Conservation (phyloP, 1,284 basidiomycete species). For the Ceratobasidium sp. region DNA sequence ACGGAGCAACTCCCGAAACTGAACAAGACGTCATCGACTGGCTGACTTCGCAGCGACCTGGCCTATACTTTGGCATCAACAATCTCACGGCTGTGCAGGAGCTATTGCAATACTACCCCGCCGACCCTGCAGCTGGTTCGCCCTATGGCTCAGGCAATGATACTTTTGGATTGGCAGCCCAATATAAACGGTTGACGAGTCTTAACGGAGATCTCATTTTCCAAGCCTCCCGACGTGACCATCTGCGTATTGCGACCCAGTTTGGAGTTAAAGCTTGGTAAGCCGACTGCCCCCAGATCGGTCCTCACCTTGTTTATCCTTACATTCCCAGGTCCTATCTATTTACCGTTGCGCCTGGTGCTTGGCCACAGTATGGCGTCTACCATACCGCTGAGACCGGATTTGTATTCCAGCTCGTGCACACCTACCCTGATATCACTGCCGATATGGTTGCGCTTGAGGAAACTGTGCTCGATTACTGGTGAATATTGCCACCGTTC, state of each 20-base stretch:
- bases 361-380: neutral
- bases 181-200: conserved; percentile 15
- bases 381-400: conserved; percentile 15
- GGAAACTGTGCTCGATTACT: conserved; percentile 4
- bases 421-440: neutral
- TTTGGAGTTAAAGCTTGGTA: conserved; percentile 26
- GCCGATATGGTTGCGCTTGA: neutral
- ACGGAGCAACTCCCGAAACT: conserved; percentile 6
- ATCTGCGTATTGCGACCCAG: conserved; percentile 9
- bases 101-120: conserved; percentile 9
- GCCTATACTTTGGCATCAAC: neutral
- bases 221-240: conserved; percentile 17
- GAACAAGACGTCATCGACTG: neutral
- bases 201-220: conserved; percentile 18
- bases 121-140: conserved; percentile 5
- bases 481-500: no score
- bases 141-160: no score
- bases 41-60: neutral
- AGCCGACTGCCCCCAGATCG: neutral
- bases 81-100: neutral
- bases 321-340: neutral
- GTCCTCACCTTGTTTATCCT: neutral
- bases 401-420: conserved; percentile 1
- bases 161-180: neutral
- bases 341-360: neutral